phyloP scores from a whole-genome alignment of 306 rosid genomes.

The Gastrolobium villosum region DNA sequence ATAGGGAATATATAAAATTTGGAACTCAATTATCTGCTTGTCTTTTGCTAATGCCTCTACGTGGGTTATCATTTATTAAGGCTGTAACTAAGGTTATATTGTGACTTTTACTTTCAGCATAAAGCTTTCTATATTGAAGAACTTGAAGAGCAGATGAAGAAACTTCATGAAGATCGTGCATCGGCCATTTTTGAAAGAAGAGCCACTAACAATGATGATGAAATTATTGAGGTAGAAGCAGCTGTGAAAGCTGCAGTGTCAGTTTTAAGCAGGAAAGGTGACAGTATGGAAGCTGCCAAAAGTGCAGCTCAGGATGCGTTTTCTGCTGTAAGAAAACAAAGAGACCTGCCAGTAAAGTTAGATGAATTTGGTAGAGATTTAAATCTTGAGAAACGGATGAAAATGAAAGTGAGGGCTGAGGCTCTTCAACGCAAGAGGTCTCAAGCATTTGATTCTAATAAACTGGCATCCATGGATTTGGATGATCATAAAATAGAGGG shows the following conservation, averaged over 20 bases:
- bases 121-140: conserved; percentile 95
- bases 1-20: conserved; percentile 13
- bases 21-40: conserved; percentile 34
- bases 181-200: conserved; percentile 79
- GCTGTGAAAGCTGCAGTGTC: conserved; percentile 86
- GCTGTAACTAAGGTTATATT: conserved; percentile 37
- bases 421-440: conserved; percentile 66
- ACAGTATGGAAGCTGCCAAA: conserved; percentile 75
- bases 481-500: conserved; percentile 84
- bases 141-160: conserved; percentile 93
- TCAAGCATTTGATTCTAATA: conserved; percentile 59
- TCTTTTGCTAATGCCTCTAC: conserved; percentile 20
- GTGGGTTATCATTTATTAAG: conserved; percentile 26
- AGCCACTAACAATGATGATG: conserved; percentile 76
- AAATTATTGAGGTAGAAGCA: conserved; percentile 84
- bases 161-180: conserved; percentile 83
- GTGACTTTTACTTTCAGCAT: conserved; percentile 62
- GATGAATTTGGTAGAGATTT: conserved; percentile 96
- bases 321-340: conserved; percentile 73
- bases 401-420: conserved; percentile 75
- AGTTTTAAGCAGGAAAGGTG: conserved; percentile 74
- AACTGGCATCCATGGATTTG: conserved; percentile 66
- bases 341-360: conserved; percentile 76
- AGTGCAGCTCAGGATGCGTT: conserved; percentile 87
- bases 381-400: conserved; percentile 87